phyloP scores from a whole-genome alignment of 805 yeast genomes.

The Kodamaea laetipori region DNA sequence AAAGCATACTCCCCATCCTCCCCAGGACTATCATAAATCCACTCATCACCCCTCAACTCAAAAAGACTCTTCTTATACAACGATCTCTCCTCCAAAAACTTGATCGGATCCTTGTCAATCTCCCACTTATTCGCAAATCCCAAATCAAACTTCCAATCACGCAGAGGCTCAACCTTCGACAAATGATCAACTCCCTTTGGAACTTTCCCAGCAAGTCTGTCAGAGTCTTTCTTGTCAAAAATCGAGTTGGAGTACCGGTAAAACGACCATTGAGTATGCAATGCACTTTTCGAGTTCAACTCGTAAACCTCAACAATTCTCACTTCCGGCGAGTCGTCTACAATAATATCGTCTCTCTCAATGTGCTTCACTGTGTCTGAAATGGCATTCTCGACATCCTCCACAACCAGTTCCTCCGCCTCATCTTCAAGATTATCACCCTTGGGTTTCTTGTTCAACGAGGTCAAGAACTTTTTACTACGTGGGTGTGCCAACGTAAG shows the following conservation, averaged over 20 bases:
- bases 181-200: slow-evolving; percentile 67
- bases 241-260: slow-evolving; percentile 56
- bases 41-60: slow-evolving; percentile 38
- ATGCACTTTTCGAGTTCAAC: slow-evolving; percentile 63
- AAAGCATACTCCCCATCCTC: slow-evolving; percentile 38
- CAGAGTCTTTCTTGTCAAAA: slow-evolving; percentile 53
- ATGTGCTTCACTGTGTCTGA: slow-evolving; percentile 34
- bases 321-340: slow-evolving; percentile 66
- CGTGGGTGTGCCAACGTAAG: slow-evolving; percentile 64
- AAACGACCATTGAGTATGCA: slow-evolving; percentile 63
- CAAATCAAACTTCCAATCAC: slow-evolving; percentile 69
- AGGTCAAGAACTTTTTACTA: slow-evolving; percentile 31
- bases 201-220: slow-evolving; percentile 43
- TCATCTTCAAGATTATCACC: slow-evolving; percentile 13
- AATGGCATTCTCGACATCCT: slow-evolving; percentile 15
- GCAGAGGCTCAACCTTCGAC: slow-evolving; percentile 63
- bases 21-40: slow-evolving; percentile 48
- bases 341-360: slow-evolving; percentile 55
- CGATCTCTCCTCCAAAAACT: slow-evolving; percentile 55
- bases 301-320: slow-evolving; percentile 77
- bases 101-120: slow-evolving; percentile 53
- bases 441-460: slow-evolving; percentile 8
- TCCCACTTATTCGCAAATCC: slow-evolving; percentile 60
- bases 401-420: background rate
- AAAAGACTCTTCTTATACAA: slow-evolving; percentile 22